These are phyloP conservation scores for Picochlorum sp. DNA, from an alignment of 139 green algal species.

Conservation along the genomic window DNA sequence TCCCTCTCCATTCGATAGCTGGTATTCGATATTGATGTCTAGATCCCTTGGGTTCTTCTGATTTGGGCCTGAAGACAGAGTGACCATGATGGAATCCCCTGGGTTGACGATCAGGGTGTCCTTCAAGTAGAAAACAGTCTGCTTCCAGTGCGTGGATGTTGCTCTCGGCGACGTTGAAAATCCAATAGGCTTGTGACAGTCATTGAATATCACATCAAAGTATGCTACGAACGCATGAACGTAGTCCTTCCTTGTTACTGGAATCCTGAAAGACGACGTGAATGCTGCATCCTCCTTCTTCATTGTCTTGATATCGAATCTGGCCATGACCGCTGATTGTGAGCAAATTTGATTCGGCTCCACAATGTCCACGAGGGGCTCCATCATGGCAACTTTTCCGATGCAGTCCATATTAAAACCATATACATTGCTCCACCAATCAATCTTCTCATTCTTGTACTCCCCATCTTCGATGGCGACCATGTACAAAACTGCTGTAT, in stretches of 20 bases:
- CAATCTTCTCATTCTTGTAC: constrained; percentile 84
- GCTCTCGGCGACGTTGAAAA: constrained; percentile 44
- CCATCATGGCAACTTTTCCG: constrained; percentile 56
- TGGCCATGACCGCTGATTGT: constrained; percentile 30
- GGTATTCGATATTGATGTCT: constrained; percentile 71
- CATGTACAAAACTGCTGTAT: constrained; percentile 57
- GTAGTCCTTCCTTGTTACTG: constrained; percentile 72
- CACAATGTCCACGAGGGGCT: constrained; percentile 76
- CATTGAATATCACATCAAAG: constrained; percentile 84
- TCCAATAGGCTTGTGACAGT: constrained; percentile 69
- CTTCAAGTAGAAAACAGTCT: constrained; percentile 92
- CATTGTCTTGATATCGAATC: constrained; percentile 73
- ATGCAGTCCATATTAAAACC: constrained; percentile 87
- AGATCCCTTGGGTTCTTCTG: constrained; percentile 77
- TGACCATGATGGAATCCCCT: constrained; percentile 35
- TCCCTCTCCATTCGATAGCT: constrained; percentile 55
- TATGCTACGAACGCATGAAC: constrained; percentile 84
- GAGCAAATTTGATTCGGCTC: constrained; percentile 41
- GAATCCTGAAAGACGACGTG: constrained; percentile 50
- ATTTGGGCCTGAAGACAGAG: constrained; percentile 62
- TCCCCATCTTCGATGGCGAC: constrained; percentile 83
- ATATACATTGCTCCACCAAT: constrained; percentile 89
- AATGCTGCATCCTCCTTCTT: constrained; percentile 64
- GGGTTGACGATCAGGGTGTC: constrained; percentile 59
- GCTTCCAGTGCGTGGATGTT: constrained; percentile 74